Evolutionary conservation across 768 basidiomycete genomes (phyloP).

Genomic region (Termitomyces sp.): DNA sequence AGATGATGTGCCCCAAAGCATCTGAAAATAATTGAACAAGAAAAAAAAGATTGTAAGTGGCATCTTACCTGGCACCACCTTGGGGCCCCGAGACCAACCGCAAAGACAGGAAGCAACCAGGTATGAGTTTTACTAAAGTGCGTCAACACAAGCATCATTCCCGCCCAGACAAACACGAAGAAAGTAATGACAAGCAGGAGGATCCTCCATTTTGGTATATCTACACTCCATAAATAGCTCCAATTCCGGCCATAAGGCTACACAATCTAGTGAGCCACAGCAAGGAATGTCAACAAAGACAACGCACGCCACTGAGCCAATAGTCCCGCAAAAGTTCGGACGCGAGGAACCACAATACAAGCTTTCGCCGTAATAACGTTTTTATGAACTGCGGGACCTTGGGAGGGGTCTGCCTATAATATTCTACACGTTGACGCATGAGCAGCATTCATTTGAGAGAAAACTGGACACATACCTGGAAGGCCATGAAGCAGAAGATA

Average conservation of each 20-base stretch:
- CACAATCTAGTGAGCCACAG: constrained; percentile 7
- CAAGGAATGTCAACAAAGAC: neutral
- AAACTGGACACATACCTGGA: constrained; percentile 49
- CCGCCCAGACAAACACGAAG: constrained; percentile 85
- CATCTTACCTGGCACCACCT: constrained; percentile 81
- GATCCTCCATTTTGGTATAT: constrained; percentile 80
- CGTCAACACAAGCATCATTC: constrained; percentile 68
- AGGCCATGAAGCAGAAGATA: constrained; percentile 84
- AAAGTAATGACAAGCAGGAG: constrained; percentile 74
- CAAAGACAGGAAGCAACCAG: constrained; percentile 92
- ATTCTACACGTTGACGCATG: constrained; percentile 42
- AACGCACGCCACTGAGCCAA: constrained; percentile 79
- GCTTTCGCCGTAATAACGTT: constrained; percentile 84
- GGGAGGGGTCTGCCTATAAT: constrained; percentile 88
- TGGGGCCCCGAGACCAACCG: constrained; percentile 90
- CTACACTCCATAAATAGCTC: constrained; percentile 86
- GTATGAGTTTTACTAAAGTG: constrained; percentile 92
- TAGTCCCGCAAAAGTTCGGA: constrained; percentile 91
- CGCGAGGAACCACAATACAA: constrained; percentile 93
- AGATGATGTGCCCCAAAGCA: constrained; percentile 94
- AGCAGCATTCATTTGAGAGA: neutral
- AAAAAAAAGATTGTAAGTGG: neutral
- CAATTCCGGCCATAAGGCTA: constrained; percentile 93
- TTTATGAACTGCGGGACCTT: constrained; percentile 90
- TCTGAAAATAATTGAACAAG: constrained; percentile 30